Evolutionary conservation across 805 yeast species (phyloP).

Genomic region (Metschnikowia reukaufii): DNA sequence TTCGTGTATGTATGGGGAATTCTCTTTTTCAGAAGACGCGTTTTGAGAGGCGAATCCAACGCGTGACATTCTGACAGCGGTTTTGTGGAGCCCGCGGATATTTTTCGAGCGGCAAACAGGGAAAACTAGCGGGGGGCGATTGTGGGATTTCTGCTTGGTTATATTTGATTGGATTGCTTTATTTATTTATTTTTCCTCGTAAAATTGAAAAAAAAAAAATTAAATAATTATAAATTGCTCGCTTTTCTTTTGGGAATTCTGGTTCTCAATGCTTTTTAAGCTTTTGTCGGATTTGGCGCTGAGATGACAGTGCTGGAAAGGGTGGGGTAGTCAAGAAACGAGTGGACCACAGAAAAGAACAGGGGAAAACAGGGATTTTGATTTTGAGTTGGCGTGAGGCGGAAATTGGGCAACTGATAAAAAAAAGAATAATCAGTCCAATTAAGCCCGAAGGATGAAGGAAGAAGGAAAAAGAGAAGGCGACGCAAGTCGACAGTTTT

Average conservation of each 20-base stretch:
- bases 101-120: neutral
- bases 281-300: neutral
- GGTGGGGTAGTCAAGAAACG: neutral
- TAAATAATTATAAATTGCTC: neutral
- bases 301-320: neutral
- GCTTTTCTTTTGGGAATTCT: no score
- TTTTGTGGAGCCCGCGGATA: neutral
- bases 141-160: neutral
- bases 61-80: neutral
- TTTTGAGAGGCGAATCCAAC: constrained; percentile 1
- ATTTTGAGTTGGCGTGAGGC: neutral
- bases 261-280: neutral
- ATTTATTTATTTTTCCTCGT: no score
- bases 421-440: neutral
- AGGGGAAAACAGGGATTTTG: neutral
- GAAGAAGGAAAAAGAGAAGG: neutral
- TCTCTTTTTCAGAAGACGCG: constrained; percentile 1
- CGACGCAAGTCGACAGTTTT: neutral
- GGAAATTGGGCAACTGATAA: neutral
- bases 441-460: neutral
- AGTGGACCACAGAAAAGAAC: neutral
- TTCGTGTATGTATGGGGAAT: neutral
- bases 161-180: no score
- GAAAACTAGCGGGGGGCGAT: neutral
- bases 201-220: no score